Conservation (phyloP, 192 early-diverging fungal genomes). For the Rhizophagus clarus region DNA sequence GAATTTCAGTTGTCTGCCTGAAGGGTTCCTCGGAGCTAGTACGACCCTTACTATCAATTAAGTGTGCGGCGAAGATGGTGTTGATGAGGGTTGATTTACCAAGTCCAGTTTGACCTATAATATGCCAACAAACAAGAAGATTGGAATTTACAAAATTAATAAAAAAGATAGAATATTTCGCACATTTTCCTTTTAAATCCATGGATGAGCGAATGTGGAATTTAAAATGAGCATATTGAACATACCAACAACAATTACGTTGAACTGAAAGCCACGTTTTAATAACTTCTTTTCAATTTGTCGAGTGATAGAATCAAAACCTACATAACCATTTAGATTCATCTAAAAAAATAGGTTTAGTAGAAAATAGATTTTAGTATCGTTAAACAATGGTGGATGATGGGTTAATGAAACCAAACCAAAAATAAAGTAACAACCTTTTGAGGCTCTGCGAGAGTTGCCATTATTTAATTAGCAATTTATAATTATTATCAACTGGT, state of each 20-base stretch:
- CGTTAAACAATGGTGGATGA: background rate
- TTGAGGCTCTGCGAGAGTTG: constrained; percentile 26
- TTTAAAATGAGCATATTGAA: constrained; percentile 36
- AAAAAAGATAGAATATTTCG: background rate
- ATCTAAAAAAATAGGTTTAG: constrained; percentile 40
- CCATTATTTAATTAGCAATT: background rate
- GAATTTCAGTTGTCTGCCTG: constrained; percentile 95
- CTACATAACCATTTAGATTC: constrained; percentile 88
- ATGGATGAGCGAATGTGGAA: too few species aligned
- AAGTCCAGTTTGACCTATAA: constrained; percentile 87
- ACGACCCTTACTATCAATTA: constrained; percentile 91
- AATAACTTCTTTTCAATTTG: constrained; percentile 98
- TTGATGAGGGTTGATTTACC: constrained; percentile 99
- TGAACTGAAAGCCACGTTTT: constrained; percentile 97
- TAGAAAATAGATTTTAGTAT: too few species aligned
- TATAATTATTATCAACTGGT: background rate
- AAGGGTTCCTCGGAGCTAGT: constrained; percentile 76
- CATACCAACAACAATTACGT: constrained; percentile 96
- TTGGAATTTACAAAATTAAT: constrained; percentile 9
- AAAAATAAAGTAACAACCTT: constrained; percentile 9
- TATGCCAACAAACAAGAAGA: constrained; percentile 12
- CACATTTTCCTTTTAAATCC: background rate
- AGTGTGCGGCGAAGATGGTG: constrained; percentile 95
- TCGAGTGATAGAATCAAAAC: constrained; percentile 94
- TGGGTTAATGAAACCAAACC: background rate